Percentiles rank a stretch among this genome's conserved stretches.
Evolutionary conservation across 495 filamentous ascomycete genomes (phyloP).

Genomic region (Penicillium goetzii): DNA sequence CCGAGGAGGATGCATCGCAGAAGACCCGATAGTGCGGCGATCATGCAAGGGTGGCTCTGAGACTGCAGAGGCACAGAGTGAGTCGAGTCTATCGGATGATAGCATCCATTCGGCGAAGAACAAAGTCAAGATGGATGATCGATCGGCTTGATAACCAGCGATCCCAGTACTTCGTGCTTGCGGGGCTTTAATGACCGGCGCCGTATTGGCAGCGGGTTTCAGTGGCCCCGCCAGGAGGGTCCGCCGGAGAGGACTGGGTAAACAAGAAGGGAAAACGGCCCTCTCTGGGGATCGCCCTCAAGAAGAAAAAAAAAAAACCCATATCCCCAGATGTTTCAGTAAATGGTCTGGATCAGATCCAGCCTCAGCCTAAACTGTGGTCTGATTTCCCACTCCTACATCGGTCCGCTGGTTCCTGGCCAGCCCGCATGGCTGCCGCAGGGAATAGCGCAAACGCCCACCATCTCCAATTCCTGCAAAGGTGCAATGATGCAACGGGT

Average conservation of each 20-base stretch:
- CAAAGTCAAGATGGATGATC: background rate
- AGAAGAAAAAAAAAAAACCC: background rate
- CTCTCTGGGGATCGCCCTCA: background rate
- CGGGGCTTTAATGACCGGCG: background rate
- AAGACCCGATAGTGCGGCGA: conserved; percentile 17
- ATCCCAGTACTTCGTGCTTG: background rate
- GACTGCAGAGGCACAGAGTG: background rate
- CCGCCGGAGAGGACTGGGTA: background rate
- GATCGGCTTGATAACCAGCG: background rate
- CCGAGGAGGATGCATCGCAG: conserved; percentile 17
- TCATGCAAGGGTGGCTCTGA: conserved; percentile 28
- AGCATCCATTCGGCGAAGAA: background rate
- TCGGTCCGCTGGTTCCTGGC: conserved; percentile 2
- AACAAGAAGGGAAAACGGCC: background rate
- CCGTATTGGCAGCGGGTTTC: background rate
- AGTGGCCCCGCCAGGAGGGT: conserved; percentile 4
- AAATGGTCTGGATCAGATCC: conserved; percentile 1
- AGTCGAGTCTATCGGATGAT: background rate
- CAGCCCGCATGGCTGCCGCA: conserved; percentile 1
- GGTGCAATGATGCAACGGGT: background rate
- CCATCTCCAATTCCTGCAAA: background rate
- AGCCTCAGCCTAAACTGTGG: conserved; percentile 1
- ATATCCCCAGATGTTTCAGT: background rate
- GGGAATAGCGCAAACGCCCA: background rate
- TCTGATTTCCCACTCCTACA: background rate